Conservation (phyloP, 345 rosid genomes). For the Syzygium jambos region DNA sequence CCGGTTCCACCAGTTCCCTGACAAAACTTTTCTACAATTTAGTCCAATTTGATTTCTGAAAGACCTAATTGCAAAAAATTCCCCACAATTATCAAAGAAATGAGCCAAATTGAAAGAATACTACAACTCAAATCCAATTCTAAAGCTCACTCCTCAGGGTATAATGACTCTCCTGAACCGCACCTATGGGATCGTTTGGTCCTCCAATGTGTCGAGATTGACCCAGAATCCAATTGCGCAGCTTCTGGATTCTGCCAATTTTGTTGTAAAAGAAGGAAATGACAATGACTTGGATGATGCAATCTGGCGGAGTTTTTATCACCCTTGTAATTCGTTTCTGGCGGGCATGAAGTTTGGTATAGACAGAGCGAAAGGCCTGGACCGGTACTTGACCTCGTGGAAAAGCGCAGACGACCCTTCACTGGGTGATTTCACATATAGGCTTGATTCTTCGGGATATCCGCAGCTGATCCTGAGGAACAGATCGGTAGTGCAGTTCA, state of each 20-base stretch:
- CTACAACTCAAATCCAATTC: no score
- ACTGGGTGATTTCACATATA: conserved; percentile 12
- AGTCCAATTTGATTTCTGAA: no score
- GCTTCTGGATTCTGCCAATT: conserved; percentile 32
- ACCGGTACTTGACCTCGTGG: conserved; percentile 30
- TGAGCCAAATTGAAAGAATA: no score
- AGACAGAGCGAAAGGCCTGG: conserved; percentile 7
- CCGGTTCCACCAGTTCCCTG: no score
- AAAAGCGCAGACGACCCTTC: conserved; percentile 21
- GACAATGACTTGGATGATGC: not conserved
- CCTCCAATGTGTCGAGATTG: conserved; percentile 2
- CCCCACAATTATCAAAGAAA: no score
- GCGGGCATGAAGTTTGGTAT: conserved; percentile 42
- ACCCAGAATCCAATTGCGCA: conserved; percentile 7
- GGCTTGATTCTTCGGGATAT: conserved; percentile 17
- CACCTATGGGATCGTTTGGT: conserved; percentile 7
- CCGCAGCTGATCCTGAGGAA: conserved; percentile 23
- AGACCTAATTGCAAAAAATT: no score
- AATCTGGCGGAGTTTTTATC: conserved; percentile 50
- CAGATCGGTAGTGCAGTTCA: not conserved
- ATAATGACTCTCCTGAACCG: conserved; percentile 4
- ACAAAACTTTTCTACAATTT: no score
- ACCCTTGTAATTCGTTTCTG: conserved; percentile 32
- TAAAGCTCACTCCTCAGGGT: not conserved
- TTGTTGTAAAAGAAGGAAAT: conserved; percentile 18